Conservation (phyloP, 2,329 filamentous ascomycete genomes). For the Chrysoporthe puriensis region DNA sequence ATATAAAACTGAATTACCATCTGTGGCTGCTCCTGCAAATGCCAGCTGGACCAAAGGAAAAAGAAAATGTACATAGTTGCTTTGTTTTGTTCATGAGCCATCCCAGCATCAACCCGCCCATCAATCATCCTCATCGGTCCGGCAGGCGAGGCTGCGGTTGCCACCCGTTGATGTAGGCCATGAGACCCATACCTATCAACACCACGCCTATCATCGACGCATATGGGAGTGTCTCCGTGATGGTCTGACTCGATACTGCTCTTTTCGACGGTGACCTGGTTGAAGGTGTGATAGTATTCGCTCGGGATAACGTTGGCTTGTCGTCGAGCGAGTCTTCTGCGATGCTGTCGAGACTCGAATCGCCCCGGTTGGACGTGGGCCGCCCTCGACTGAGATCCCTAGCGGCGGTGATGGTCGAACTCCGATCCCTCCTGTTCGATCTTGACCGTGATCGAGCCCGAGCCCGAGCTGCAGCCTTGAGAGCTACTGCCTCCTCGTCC, state of each 20-base stretch:
- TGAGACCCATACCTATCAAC: conserved; percentile 77
- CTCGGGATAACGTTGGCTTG: conserved; percentile 49
- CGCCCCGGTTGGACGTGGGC: conserved; percentile 19
- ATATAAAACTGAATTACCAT: conserved; percentile 8
- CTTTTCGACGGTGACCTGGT: conserved; percentile 44
- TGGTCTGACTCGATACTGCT: conserved; percentile 45
- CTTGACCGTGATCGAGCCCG: conserved; percentile 46
- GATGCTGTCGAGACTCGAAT: conserved; percentile 34
- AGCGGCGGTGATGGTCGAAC: conserved; percentile 28
- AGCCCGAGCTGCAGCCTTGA: conserved; percentile 32
- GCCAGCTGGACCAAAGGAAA: conserved; percentile 8
- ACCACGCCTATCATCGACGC: conserved; percentile 84
- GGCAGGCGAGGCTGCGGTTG: conserved; percentile 51
- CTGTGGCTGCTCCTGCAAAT: conserved; percentile 10
- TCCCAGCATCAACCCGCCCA: neutral
- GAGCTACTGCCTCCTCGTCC: conserved; percentile 61
- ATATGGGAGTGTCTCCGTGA: conserved; percentile 69
- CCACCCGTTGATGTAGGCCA: conserved; percentile 88
- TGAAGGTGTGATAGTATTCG: conserved; percentile 53
- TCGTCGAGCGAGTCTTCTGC: conserved; percentile 38
- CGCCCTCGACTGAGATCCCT: conserved; percentile 31
- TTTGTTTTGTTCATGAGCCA: conserved; percentile 6
- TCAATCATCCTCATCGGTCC: conserved; percentile 36
- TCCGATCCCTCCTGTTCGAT: conserved; percentile 39
- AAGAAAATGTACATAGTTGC: conserved; percentile 11